Percentiles rank a stretch among this genome's conserved stretches.
phyloP scores from a whole-genome alignment of 2,329 filamentous ascomycete genomes.

The Volutella citrinella region DNA sequence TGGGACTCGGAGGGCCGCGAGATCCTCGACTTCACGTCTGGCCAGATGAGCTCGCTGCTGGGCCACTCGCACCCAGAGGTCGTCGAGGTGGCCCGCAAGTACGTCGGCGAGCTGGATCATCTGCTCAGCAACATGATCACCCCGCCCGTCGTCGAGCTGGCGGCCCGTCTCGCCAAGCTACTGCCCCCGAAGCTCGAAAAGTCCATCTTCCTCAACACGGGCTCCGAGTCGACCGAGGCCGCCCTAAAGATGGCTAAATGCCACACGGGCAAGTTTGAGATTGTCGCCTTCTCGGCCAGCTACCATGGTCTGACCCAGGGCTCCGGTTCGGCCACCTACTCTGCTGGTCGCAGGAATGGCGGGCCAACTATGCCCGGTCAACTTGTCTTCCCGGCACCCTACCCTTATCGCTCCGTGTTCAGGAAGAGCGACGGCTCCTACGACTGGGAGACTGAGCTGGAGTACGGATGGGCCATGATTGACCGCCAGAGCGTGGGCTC shows the following conservation, averaged over 20 bases:
- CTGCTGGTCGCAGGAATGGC: slow-evolving; percentile 45
- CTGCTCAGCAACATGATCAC: slow-evolving; percentile 56
- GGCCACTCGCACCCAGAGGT: slow-evolving; percentile 58
- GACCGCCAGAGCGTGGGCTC: slow-evolving; percentile 57
- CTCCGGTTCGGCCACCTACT: slow-evolving; percentile 51
- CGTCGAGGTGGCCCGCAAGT: slow-evolving; percentile 45
- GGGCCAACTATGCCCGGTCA: slow-evolving; percentile 52
- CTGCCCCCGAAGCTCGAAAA: slow-evolving; percentile 48
- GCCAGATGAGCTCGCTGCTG: slow-evolving; percentile 57
- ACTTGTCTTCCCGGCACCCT: slow-evolving; percentile 56
- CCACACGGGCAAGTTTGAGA: slow-evolving; percentile 61
- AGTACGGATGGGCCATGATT: slow-evolving; percentile 60
- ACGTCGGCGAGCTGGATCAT: slow-evolving; percentile 52
- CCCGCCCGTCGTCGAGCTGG: slow-evolving; percentile 51
- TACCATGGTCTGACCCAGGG: slow-evolving; percentile 60
- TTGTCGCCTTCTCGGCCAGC: slow-evolving; percentile 56
- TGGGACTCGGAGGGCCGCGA: slow-evolving; percentile 40
- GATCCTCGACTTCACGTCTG: slow-evolving; percentile 58
- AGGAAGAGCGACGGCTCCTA: slow-evolving; percentile 56
- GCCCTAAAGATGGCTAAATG: slow-evolving; percentile 63
- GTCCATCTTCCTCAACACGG: slow-evolving; percentile 56
- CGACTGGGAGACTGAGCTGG: slow-evolving; percentile 63
- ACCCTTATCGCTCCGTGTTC: slow-evolving; percentile 61
- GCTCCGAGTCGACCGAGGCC: slow-evolving; percentile 54
- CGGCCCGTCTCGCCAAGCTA: slow-evolving; percentile 43